A percentile compares a stretch with the other conserved stretches of the same genome.
phyloP scores from a whole-genome alignment of 345 rosid genomes.

The Eucalyptus decipiens region DNA sequence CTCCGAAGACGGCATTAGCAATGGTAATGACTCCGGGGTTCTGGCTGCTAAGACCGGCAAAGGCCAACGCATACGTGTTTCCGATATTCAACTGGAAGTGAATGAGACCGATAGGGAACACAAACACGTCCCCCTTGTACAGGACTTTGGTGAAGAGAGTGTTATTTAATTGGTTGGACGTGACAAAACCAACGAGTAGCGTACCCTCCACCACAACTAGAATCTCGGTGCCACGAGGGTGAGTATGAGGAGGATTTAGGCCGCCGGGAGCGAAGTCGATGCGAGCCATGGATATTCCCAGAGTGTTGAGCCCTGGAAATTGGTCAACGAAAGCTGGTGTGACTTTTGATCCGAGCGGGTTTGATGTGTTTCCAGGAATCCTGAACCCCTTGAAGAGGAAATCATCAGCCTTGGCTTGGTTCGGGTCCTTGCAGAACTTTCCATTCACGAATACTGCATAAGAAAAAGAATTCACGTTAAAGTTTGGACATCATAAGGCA shows the following conservation, averaged over 20 bases:
- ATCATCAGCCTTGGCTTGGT: not conserved
- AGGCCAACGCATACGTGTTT: not conserved
- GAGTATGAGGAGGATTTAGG: slow-evolving; percentile 2
- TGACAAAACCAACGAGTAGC: slow-evolving; percentile 1
- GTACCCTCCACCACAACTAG: not conserved
- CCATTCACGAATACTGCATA: slow-evolving; percentile 2
- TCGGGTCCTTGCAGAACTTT: slow-evolving; percentile 4
- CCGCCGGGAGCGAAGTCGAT: not conserved
- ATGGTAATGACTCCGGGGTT: slow-evolving; percentile 1
- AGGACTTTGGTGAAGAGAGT: slow-evolving; percentile 3
- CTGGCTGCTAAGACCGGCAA: slow-evolving; percentile 2
- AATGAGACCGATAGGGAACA: slow-evolving; percentile 4
- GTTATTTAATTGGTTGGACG: slow-evolving; percentile 2
- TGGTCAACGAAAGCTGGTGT: not conserved
- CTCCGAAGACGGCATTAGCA: not conserved
- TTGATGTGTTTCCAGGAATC: not conserved
- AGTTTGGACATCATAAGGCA: not conserved
- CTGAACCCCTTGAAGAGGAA: not conserved
- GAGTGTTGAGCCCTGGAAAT: slow-evolving; percentile 3
- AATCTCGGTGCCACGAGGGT: slow-evolving; percentile 2
- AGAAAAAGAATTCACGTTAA: not conserved
- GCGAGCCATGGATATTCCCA: slow-evolving; percentile 1
- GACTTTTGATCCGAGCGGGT: slow-evolving; percentile 1
- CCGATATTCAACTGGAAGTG: slow-evolving; percentile 9
- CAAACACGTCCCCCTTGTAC: slow-evolving; percentile 1